Conservation (phyloP, 768 basidiomycete genomes). For the Hygrocybe coccinea region DNA sequence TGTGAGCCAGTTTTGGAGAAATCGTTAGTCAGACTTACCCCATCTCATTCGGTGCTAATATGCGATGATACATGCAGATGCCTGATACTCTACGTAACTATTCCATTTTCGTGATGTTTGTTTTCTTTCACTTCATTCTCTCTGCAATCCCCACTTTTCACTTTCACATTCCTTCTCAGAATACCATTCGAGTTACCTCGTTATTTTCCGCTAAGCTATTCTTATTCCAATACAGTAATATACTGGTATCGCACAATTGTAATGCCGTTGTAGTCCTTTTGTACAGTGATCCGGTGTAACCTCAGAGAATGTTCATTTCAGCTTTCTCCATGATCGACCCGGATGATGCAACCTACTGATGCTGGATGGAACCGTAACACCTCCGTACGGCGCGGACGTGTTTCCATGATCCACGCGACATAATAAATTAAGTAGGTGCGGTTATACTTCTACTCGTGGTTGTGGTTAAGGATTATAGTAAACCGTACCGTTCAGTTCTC, state of each 20-base stretch:
- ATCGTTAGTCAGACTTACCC: background rate
- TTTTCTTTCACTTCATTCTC: background rate
- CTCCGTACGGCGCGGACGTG: too few species aligned
- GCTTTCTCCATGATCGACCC: background rate
- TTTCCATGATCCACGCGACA: too few species aligned
- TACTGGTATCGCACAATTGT: background rate
- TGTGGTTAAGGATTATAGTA: too few species aligned
- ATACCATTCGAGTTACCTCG: background rate
- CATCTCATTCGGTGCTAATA: background rate
- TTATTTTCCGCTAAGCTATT: background rate
- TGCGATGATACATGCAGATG: background rate
- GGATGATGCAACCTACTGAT: too few species aligned
- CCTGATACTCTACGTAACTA: background rate
- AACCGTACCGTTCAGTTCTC: too few species aligned
- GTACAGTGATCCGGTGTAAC: background rate
- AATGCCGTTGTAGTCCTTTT: background rate
- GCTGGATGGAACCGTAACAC: too few species aligned
- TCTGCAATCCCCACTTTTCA: background rate
- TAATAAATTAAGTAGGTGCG: too few species aligned
- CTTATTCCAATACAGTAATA: background rate
- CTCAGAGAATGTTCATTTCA: background rate
- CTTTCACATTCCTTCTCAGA: background rate
- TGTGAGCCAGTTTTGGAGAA: slow-evolving; percentile 53
- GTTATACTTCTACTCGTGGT: too few species aligned
- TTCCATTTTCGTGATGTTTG: background rate